Percentiles rank a stretch among this genome's conserved stretches.
phyloP scores from a whole-genome alignment of 257 asterid genomes.

The Fraxinus excelsior region DNA sequence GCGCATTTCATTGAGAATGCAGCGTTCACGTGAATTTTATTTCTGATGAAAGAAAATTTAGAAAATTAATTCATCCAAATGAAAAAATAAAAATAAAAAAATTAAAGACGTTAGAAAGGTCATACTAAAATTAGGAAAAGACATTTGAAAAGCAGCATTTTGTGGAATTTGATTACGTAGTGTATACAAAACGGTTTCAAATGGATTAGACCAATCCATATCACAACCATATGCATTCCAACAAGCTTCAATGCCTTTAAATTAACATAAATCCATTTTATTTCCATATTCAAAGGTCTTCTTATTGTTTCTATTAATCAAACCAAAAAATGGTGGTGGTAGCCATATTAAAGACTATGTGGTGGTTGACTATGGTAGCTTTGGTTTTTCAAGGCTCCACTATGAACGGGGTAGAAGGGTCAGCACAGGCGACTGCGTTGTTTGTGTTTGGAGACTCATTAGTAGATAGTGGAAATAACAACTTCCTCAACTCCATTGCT shows the following conservation, averaged over 20 bases:
- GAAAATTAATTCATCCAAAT: conserved; percentile 30
- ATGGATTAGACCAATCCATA: not conserved
- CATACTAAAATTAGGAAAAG: conserved; percentile 36
- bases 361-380: not conserved
- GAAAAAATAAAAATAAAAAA: conserved; percentile 2
- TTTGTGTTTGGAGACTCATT: conserved; percentile 84
- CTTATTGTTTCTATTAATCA: not conserved
- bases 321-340: not conserved
- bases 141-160: conserved; percentile 13
- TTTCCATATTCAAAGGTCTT: not conserved
- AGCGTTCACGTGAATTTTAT: not conserved
- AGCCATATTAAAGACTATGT: not conserved
- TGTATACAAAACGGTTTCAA: conserved; percentile 28
- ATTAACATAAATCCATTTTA: not conserved
- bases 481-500: conserved; percentile 74
- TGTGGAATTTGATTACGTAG: conserved; percentile 26
- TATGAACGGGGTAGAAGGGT: conserved; percentile 8
- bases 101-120: not conserved
- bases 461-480: conserved; percentile 87
- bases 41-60: not conserved
- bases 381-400: not conserved
- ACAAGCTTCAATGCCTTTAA: not conserved
- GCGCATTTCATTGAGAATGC: not conserved
- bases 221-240: not conserved
- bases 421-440: conserved; percentile 61